Evolutionary conservation across 495 filamentous ascomycete genomes (phyloP), one percentile per base, ranked within the genome.

Genomic region (Penicillium waksmanii): DNA sequence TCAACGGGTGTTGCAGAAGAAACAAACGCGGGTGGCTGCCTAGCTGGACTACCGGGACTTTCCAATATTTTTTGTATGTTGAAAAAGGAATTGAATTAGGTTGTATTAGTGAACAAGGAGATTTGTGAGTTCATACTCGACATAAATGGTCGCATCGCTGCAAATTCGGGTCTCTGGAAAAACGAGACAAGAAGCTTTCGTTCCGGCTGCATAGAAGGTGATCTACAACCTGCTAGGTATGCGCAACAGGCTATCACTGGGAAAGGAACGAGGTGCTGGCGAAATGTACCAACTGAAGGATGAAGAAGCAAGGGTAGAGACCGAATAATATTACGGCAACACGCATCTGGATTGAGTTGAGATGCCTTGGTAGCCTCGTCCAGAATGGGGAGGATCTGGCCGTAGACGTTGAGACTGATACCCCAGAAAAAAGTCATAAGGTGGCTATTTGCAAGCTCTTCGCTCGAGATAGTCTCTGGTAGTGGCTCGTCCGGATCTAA

Each of bases 391-490:
- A 5, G 44, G n/a, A 48, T 15, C 1, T 21, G 17, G 15, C 48
- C n/a, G 21, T 40, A 36, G 15, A 34, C 57, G 15, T 42, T 35
- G 13, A 61, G 55, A 33, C 46, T 46, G 15, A 55, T 47, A 3
- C 52, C 58, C 53, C 58, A 61, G 18, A 27, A 61, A 3, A 56
- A 31, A n/a, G 58, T 52, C 58, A 56, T 61, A 1, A 56, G n/a
- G 33, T 61, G 58, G 6, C 25, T 47, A 3, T 12, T 13, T 2
- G 48, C 44, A 11, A 61, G 50, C 12, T 51, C 36, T 2, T 52
- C 13, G 2, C 18, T 55, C 9, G 46, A 33, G 13, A 51, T 33
- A 15, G 10, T 34, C 6, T 19, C 5, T n/a, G 58, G 58, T 10
- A 13, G 38, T 15, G 51, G 4, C 12, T 53, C 46, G 55, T 19